A percentile compares a stretch with the other conserved stretches of the same genome.
Evolutionary conservation across 202 grass and related monocot genomes (phyloP).

Genomic region (Alloteropsis angusta): DNA sequence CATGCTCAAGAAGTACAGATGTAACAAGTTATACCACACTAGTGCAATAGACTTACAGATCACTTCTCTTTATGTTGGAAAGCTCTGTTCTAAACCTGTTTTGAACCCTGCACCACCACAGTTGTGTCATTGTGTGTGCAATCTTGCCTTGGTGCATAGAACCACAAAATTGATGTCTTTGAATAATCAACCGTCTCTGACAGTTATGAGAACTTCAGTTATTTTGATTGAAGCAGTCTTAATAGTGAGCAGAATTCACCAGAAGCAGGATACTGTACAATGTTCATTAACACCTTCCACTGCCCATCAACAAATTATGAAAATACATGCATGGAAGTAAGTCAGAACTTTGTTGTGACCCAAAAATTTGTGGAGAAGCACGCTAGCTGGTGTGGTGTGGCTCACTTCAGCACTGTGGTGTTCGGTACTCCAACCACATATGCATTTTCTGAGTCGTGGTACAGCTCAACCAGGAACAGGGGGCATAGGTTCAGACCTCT

Average conservation of each 20-base stretch:
- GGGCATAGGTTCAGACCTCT: background rate
- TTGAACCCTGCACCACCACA: background rate
- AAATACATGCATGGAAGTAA: background rate
- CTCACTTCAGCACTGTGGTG: background rate
- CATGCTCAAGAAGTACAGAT: background rate
- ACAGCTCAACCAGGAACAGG: background rate
- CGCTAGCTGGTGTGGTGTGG: background rate
- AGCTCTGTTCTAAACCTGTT: background rate
- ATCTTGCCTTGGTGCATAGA: background rate
- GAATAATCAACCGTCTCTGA: background rate
- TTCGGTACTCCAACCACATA: background rate
- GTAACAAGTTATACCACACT: background rate
- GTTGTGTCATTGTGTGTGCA: background rate
- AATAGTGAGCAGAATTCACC: background rate
- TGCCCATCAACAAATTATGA: background rate
- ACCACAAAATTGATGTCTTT: background rate
- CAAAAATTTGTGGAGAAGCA: background rate
- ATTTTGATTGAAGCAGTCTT: background rate
- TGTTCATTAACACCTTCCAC: background rate
- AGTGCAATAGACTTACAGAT: constrained; percentile 2
- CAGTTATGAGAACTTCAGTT: background rate
- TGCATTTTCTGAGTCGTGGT: background rate
- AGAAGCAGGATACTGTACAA: background rate
- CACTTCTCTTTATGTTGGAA: background rate
- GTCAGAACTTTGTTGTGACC: background rate